Evolutionary conservation across 2,329 filamentous ascomycete genomes (phyloP), one percentile per base, ranked within the genome.

Genomic region (Fusarium sp.): DNA sequence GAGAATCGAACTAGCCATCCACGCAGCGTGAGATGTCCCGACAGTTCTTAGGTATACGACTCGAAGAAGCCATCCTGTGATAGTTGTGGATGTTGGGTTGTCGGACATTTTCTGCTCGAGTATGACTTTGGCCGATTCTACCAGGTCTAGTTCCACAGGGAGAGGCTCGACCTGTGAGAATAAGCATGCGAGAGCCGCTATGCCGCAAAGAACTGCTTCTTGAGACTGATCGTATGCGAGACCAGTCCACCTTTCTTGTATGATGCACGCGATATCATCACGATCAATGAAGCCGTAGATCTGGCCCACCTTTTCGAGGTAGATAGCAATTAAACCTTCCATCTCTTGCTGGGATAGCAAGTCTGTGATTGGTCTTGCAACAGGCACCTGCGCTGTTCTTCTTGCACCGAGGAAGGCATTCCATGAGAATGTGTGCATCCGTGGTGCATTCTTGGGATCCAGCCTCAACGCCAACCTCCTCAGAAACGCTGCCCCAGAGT

Each of bases 401-500:
- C 77, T 65, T 1, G 75, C 67, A 1, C 79, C 78, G 13, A 73
- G 71, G 14, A 72, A 73, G 6, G 73, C 71, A 56, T 88, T 88
- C 86, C 86, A 88, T 0, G 83, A 85, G 70, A 88, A 88, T 0
- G 85, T 80, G 66, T 85, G 83, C 55, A 87, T 77, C 46, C 83
- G 79, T 1, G 85, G 84, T 2, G 83, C 84, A 68, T 82, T 82
- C 6, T 81, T 81, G 1, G 85, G 82, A 69, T 88, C 85, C 20
- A 87, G 78, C 43, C 82, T 80, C 43, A 86, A 77, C 0, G 83
- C 86, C 35, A 88, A 75, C 22, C 82, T 79, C 54, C 85, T 77
- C 10, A 87, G 81, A 71, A 88, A 88, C 0, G 85, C 84, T 0
- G 86, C 83, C 0, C 85, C 85, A 1, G 85, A 87, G 62, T 88